These are phyloP conservation scores for Podospora fimiseda DNA, from an alignment of 495 filamentous ascomycete species.

Conservation along the genomic window DNA sequence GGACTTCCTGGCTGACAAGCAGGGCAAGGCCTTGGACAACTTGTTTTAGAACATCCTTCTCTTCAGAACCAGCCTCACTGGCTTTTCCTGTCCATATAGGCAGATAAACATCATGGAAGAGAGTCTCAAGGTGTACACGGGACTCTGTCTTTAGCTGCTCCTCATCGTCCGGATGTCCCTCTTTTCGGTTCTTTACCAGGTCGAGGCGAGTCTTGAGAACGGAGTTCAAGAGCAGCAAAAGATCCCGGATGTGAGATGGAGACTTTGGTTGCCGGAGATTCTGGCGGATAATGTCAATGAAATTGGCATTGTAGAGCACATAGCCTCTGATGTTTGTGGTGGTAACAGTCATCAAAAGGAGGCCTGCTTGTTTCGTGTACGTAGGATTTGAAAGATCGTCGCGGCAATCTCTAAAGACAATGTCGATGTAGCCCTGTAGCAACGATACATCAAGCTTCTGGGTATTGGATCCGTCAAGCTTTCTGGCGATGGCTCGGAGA, in stretches of 20 bases:
- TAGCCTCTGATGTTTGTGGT: constrained; percentile 30
- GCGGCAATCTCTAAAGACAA: constrained; percentile 36
- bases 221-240: constrained; percentile 37
- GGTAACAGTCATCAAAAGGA: constrained; percentile 39
- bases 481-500: constrained; percentile 35
- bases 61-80: constrained; percentile 20
- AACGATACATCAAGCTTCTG: constrained; percentile 29
- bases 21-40: constrained; percentile 34
- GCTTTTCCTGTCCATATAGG: constrained; percentile 31
- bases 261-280: constrained; percentile 38
- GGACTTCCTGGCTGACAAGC: constrained; percentile 29
- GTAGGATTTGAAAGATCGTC: constrained; percentile 39
- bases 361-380: constrained; percentile 40
- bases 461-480: constrained; percentile 27
- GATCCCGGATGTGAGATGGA: constrained; percentile 33
- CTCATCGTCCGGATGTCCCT: constrained; percentile 22
- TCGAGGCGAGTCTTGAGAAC: constrained; percentile 32
- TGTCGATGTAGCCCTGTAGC: constrained; percentile 31
- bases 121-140: constrained; percentile 8
- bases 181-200: constrained; percentile 18
- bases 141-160: constrained; percentile 17
- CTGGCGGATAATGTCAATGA: constrained; percentile 31
- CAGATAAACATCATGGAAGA: constrained; percentile 37
- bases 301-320: constrained; percentile 24
- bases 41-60: constrained; percentile 31